Evolutionary conservation across 1,284 basidiomycete species (phyloP).

Genomic region (Cystobasidium sp.): DNA sequence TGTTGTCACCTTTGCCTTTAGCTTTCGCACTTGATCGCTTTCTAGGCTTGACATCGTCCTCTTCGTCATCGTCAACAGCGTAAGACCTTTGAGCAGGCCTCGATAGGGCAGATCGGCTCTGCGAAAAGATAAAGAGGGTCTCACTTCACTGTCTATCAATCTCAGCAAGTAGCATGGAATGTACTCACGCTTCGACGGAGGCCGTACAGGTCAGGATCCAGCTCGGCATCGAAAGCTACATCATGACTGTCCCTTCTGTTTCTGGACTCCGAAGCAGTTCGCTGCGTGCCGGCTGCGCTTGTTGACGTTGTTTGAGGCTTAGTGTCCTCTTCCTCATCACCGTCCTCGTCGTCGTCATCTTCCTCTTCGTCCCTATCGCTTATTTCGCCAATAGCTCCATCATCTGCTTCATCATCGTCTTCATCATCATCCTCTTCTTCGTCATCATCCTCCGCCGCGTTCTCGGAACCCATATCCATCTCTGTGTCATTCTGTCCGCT

Average conservation of each 20-base stretch:
- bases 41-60: constrained; percentile 36
- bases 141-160: background rate
- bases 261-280: background rate
- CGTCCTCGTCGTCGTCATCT: constrained; percentile 19
- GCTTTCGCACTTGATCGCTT: constrained; percentile 12
- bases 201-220: constrained; percentile 53
- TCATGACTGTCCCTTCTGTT: constrained; percentile 33
- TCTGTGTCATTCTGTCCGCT: background rate
- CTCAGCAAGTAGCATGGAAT: background rate
- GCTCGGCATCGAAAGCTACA: constrained; percentile 39
- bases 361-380: constrained; percentile 15
- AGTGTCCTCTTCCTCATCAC: background rate
- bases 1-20: constrained; percentile 48
- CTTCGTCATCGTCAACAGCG: constrained; percentile 45
- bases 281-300: background rate
- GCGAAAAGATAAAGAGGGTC: background rate
- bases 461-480: constrained; percentile 9
- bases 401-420: constrained; percentile 30
- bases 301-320: background rate
- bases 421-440: constrained; percentile 41
- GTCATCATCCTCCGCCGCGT: constrained; percentile 13
- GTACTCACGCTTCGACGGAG: constrained; percentile 50
- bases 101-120: constrained; percentile 29
- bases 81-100: constrained; percentile 27
- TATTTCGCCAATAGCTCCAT: constrained; percentile 27